Conservation (phyloP, 2,329 filamentous ascomycete species). For the Nemania sp. region DNA sequence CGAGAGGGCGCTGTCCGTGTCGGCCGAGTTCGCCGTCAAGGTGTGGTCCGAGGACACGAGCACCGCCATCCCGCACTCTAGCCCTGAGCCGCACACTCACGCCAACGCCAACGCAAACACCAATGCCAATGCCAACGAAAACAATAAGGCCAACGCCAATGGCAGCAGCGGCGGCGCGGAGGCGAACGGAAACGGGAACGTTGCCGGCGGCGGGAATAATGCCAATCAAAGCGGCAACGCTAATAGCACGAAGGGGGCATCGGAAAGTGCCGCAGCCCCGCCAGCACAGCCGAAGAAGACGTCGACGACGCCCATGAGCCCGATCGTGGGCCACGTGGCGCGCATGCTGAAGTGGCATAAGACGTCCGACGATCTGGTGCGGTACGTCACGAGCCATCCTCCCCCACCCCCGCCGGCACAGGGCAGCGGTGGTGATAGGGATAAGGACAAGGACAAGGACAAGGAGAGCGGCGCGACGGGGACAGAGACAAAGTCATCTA, state of each 20-base stretch:
- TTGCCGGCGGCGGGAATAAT: not conserved
- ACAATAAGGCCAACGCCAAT: not conserved
- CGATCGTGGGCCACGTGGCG: conserved; percentile 65
- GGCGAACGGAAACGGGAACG: not conserved
- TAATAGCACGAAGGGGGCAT: not conserved
- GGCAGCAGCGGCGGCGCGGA: not conserved
- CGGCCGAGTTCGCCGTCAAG: conserved; percentile 52
- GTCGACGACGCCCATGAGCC: conserved; percentile 39
- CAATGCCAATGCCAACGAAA: not conserved
- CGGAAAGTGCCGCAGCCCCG: not conserved
- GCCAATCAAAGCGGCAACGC: not conserved
- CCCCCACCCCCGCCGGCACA: conserved; percentile 21
- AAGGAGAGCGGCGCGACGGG: no score
- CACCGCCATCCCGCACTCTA: conserved; percentile 26
- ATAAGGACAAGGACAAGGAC: not conserved
- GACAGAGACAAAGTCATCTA: not conserved
- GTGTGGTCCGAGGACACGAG: conserved; percentile 49
- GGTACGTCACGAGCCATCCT: conserved; percentile 48
- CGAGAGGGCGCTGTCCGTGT: conserved; percentile 61
- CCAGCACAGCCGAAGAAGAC: conserved; percentile 11
- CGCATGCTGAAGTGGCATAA: conserved; percentile 75
- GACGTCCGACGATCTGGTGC: conserved; percentile 71
- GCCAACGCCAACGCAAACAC: not conserved
- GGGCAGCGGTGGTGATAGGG: not conserved
- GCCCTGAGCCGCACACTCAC: conserved; percentile 23